phyloP scores from a whole-genome alignment of 805 yeast species.

The Jamesozyma lodderae region DNA sequence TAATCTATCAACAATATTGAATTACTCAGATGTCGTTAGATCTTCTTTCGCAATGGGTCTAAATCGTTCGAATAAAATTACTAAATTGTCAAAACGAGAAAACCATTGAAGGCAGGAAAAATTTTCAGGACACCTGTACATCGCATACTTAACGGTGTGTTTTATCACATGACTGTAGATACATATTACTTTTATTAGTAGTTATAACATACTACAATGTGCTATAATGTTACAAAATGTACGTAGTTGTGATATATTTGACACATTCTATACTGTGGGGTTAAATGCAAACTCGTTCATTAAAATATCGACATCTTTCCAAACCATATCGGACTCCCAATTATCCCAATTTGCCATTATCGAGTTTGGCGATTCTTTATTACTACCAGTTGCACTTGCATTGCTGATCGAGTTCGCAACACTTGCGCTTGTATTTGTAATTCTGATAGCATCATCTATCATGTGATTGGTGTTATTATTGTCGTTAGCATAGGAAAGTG shows the following conservation, averaged over 20 bases:
- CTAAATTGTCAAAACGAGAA: too few species aligned
- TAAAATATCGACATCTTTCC: slow-evolving; percentile 78
- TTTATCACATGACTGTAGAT: not conserved
- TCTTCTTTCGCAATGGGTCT: too few species aligned
- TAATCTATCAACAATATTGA: too few species aligned
- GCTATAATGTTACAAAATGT: not conserved
- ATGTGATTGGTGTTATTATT: not conserved
- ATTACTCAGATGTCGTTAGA: too few species aligned
- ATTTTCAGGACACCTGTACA: slow-evolving; percentile 4
- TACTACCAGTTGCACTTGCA: slow-evolving; percentile 3
- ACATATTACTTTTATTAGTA: not conserved
- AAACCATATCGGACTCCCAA: slow-evolving; percentile 37
- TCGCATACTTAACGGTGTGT: not conserved
- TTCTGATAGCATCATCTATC: too few species aligned
- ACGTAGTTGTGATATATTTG: not conserved
- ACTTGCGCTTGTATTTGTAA: too few species aligned
- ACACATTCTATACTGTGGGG: slow-evolving; percentile 33
- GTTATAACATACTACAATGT: not conserved
- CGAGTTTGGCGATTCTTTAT: slow-evolving; percentile 22
- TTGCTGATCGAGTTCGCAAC: not conserved
- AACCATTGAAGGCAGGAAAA: slow-evolving; percentile 1
- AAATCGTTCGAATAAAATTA: too few species aligned
- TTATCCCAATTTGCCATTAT: slow-evolving; percentile 33
- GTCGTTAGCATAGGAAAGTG: not conserved
- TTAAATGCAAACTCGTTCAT: slow-evolving; percentile 92